Evolutionary conservation across 768 basidiomycete species (phyloP).

Genomic region (Cystofilobasidium macerans): DNA sequence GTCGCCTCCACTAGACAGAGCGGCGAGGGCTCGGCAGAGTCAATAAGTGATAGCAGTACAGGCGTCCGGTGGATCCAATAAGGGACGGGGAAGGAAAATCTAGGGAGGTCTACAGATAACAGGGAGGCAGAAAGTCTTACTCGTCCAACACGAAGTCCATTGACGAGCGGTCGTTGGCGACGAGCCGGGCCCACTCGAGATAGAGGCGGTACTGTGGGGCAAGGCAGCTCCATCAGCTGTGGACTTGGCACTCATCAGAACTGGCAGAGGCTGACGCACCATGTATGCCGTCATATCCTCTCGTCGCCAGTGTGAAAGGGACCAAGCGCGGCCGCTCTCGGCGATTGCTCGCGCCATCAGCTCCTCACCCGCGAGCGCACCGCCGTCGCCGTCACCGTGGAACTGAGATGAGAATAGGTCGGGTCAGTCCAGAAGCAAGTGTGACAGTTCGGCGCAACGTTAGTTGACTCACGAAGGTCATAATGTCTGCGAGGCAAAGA

Average conservation of each 20-base stretch:
- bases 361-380: conserved; percentile 5
- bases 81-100: too few relatives aligned
- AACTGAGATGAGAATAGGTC: conserved; percentile 2
- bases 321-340: conserved; percentile 15
- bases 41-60: too few relatives aligned
- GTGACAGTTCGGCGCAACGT: too few relatives aligned
- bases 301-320: conserved; percentile 13
- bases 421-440: background rate
- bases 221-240: too few relatives aligned
- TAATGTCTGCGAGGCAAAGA: too few relatives aligned
- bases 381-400: conserved; percentile 23
- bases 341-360: conserved; percentile 20
- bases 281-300: too few relatives aligned
- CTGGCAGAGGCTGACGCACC: conserved; percentile 11
- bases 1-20: too few relatives aligned
- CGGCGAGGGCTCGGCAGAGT: too few relatives aligned
- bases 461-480: conserved; percentile 18
- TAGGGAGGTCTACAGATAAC: background rate
- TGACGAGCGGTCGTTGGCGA: conserved; percentile 14
- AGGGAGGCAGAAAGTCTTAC: too few relatives aligned
- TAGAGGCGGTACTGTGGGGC: background rate
- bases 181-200: conserved; percentile 1
- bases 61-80: too few relatives aligned
- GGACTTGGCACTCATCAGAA: conserved; percentile 3
- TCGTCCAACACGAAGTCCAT: conserved; percentile 15